phyloP scores from a whole-genome alignment of 345 rosid species.

The Eucalyptus camaldulensis region DNA sequence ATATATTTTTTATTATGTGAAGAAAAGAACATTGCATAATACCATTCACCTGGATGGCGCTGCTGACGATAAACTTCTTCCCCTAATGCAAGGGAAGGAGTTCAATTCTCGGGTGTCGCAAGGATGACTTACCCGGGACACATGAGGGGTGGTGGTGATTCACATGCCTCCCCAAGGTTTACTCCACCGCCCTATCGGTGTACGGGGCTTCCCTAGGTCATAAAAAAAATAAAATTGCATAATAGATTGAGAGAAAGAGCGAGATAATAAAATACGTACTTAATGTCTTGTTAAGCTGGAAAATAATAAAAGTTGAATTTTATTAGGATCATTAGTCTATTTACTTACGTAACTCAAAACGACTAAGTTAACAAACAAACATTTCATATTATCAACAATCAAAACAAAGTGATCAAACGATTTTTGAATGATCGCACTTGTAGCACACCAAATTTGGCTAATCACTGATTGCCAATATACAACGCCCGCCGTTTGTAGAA shows the following conservation, averaged over 20 bases:
- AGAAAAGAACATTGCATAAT: too few relatives aligned
- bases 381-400: background rate
- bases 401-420: background rate
- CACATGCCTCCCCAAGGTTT: too few relatives aligned
- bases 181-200: accelerated
- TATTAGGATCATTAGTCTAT: background rate
- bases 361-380: background rate
- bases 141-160: too few relatives aligned
- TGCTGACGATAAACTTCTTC: too few relatives aligned
- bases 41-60: too few relatives aligned
- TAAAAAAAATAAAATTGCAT: background rate
- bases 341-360: background rate
- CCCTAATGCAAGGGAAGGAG: too few relatives aligned
- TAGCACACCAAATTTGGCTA: background rate
- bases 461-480: too few relatives aligned
- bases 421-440: background rate
- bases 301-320: background rate
- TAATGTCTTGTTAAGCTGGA: background rate
- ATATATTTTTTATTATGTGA: background rate
- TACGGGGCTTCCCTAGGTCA: too few relatives aligned
- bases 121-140: too few relatives aligned
- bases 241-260: background rate
- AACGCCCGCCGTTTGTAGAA: background rate
- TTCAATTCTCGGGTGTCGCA: too few relatives aligned
- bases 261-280: background rate